phyloP scores from a whole-genome alignment of 331 rosid genomes.

The Acacia concinna region DNA sequence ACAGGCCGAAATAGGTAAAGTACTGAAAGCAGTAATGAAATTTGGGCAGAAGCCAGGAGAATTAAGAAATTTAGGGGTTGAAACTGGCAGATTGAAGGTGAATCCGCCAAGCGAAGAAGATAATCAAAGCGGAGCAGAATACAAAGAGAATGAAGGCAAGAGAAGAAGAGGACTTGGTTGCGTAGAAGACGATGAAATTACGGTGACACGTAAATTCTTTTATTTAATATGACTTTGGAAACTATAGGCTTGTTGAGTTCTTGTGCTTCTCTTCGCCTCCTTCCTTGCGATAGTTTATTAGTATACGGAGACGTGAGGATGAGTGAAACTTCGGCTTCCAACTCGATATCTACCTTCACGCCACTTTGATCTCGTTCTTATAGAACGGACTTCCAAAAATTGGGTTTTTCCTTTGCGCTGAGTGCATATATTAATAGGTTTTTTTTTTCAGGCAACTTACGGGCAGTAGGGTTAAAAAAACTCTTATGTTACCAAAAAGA shows the following conservation, averaged over 20 bases:
- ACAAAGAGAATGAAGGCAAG: conserved; percentile 20
- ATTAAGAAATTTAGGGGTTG: conserved; percentile 26
- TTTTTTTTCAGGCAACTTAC: too few relatives aligned
- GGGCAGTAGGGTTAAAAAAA: not conserved
- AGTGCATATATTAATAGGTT: not conserved
- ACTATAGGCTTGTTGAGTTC: not conserved
- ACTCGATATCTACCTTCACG: not conserved
- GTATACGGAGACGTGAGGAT: conserved; percentile 37
- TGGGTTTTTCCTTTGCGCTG: not conserved
- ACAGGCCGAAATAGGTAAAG: conserved; percentile 26
- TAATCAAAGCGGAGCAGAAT: conserved; percentile 30
- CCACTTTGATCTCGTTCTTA: not conserved
- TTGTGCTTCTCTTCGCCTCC: conserved; percentile 7
- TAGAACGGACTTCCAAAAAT: not conserved
- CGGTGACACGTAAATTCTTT: not conserved
- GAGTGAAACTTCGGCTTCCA: conserved; percentile 18
- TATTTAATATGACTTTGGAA: not conserved
- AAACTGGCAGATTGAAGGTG: not conserved
- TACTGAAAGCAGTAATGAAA: conserved; percentile 13
- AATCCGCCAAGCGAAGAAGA: not conserved
- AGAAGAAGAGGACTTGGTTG: conserved; percentile 33
- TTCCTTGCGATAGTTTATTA: not conserved
- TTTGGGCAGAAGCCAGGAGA: not conserved
- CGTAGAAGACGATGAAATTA: conserved; percentile 49
- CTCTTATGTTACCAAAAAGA: not conserved